A percentile compares a stretch with the other conserved stretches of the same genome.
These are phyloP conservation scores for Lipomyces starkeyi DNA, from an alignment of 805 yeast species.

Conservation along the genomic window DNA sequence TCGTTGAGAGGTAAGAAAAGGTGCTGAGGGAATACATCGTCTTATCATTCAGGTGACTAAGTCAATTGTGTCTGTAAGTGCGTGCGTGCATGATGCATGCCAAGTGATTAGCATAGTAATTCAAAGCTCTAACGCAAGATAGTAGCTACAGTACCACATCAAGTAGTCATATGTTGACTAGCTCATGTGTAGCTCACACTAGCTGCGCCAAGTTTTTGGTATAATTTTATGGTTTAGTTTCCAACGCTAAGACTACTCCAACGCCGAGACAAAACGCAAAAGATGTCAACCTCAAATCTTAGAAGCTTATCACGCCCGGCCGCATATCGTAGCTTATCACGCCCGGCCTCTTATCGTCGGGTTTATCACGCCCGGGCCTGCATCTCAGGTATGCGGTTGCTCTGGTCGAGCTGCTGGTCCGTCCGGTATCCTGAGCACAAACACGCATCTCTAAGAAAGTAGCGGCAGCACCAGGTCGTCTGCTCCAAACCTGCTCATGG, in stretches of 20 bases:
- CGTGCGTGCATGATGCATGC: too few species aligned
- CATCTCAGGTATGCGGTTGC: slow-evolving; percentile 4
- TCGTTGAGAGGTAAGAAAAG: too few species aligned
- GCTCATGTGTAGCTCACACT: slow-evolving; percentile 9
- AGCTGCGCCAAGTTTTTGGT: neutral
- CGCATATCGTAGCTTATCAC: slow-evolving; percentile 9
- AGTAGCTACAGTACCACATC: too few species aligned
- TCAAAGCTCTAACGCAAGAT: too few species aligned
- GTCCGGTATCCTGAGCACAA: slow-evolving; percentile 6
- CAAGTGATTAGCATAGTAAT: too few species aligned
- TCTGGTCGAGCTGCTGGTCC: neutral
- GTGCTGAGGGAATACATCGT: too few species aligned
- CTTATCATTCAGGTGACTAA: too few species aligned
- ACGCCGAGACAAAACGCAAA: slow-evolving; percentile 4
- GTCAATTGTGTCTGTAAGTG: too few species aligned
- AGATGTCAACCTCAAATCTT: neutral
- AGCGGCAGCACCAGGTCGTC: slow-evolving; percentile 13
- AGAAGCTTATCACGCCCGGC: slow-evolving; percentile 11
- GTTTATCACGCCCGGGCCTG: slow-evolving; percentile 11
- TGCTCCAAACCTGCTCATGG: slow-evolving; percentile 12
- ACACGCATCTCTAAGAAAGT: slow-evolving; percentile 11
- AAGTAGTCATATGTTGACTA: slow-evolving; percentile 13
- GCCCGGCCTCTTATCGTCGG: slow-evolving; percentile 8
- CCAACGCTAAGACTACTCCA: neutral
- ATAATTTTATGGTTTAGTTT: slow-evolving; percentile 1